Evolutionary conservation across 2,329 filamentous ascomycete genomes (phyloP), one percentile per base, ranked within the genome.

Genomic region (Aspergillus sp.): DNA sequence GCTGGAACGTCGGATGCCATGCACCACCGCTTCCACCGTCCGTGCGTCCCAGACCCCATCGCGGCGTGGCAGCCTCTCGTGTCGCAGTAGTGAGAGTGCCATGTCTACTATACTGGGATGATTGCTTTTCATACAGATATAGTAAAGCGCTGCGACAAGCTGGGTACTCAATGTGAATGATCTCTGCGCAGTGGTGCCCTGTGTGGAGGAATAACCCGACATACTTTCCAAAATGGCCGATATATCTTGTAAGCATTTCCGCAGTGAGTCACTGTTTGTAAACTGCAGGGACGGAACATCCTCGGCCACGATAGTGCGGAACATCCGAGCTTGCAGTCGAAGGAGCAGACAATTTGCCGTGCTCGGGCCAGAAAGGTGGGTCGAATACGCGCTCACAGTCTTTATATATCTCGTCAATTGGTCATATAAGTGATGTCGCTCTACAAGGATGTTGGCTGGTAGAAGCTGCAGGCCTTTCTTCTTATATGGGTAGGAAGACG

Each of bases 21-120:
- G 19, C 19, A 53, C 51, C 8, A 50, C 55, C 9, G 15, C 17
- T 23, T 39, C 21, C 28, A 28, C 67, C 23, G 60, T 65, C 2
- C 51, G 48, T 5, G 67, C 53, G 47, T 70, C 65, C 68, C 69
- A 72, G 1, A 70, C 59, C 1, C 68, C 67, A 30, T 71, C 69
- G 28, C 65, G 62, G 5, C 60, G 30, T 5, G 67, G 51, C 15
- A 68, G 38, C 6, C 23, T 45, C 1, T 65, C 56, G 25, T 65
- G 57, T n/a, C 60, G 59, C 54, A 71, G 59, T 1, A 72, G 56
- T 1, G 56, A 56, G 0, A 69, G 54, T 2, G 65, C 63, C 3
- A n/a, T 52, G 13, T 62, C 38, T 7, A 67, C 25, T 2, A 59
- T 66, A 9, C 32, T 8, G 15, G 17, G 52, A 49, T 59, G 51